Base-by-base conservation (phyloP, 176 grass and related monocot species). In the Eleusine coracana region DNA sequence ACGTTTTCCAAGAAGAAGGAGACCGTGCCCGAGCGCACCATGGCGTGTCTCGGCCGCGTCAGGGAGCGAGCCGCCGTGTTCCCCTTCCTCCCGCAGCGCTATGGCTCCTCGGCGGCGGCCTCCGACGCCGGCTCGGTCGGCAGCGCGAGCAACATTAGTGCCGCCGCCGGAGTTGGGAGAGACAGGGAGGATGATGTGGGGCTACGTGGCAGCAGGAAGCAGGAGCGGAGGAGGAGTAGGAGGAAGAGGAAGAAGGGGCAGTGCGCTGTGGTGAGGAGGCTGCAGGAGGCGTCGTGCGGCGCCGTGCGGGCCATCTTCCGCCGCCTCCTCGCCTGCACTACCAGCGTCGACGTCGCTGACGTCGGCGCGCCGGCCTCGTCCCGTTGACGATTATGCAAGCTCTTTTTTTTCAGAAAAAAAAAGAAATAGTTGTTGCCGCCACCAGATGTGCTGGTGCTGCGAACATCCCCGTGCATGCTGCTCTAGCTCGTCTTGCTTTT, bases 1-100 rank as follows among this genome's bases (percentile, higher is more conserved):
- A 99, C 91, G 37, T 99, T 99, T 86, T 96, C 96, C 60, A 99
- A 81, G 85, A 70, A 59, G 66, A 86, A 93, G 89, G 96, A 99
- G 85, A 93, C 62, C 21, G 83, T 96, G 21, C 96, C 93, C 0
- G 87, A 99, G 82, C 92, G 92, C 84, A 99, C 93, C 34, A 89
- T 91, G 59, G 85, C 89, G 11, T 96, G 87, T 77, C 73, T 99
- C 61, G 83, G 85, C 65, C 89, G 80, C 44, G 83, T 96, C 41
- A 80, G 83, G 37, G 87, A 95, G 51, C 89, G 85, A 78, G 87
- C 93, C 54, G 72, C 81, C 71, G 82, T 82, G 0, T 90, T 94
- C 66, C 85, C 94, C 0, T 88, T 94, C 78, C 78, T 85, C 70
- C 80, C 50, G 31, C 85, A 80, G 16, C 85, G 78, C 25, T 25